Base-by-base conservation (phyloP, 2,329 filamentous ascomycete genomes). In the Myriangium duriaei region DNA sequence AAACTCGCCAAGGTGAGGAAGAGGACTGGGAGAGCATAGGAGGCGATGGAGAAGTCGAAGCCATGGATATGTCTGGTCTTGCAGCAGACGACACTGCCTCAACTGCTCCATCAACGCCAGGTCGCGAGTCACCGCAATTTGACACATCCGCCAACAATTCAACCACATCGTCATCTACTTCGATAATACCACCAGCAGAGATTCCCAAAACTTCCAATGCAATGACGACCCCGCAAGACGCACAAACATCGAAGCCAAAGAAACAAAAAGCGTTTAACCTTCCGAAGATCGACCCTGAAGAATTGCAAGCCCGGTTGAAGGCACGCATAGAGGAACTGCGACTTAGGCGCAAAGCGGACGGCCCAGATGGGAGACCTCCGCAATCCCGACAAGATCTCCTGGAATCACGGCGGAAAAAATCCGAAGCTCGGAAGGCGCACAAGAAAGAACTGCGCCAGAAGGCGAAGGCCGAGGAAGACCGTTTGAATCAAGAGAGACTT, bases 311-410 rank as follows among this genome's bases (percentile, higher is more conserved):
- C 41, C 79, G 87, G 31, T 69, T 98, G 35, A 78, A 81, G 40
- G 81, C 82, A 49, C 81, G 78, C 45, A 86, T 98, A 39, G 83
- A 91, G 49, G 79, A 79, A 32, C 74, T 96, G 34, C 81, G 88
- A 42, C 81, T 83, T 7, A 77, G 78, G 16, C 79, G 91, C 42
- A 94, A 94, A 58, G 87, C 88, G 4, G 85, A 92, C 49, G 84
- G 81, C 4, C 70, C 78, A 1, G 78, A 92, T 49, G 85, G 85
- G 43, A 79, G 81, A 51, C 79, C 81, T 11, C 83, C 88, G 41
- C 77, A 81, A 46, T 93, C 84, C 43, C 76, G 91, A 44, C 81
- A 93, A 61, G 87, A 96, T 55, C 72, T 98, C 10, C 85, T 98
- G 50, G 91, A 96, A 60, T 74, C 83, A 31, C 76, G 91, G 30